phyloP scores from a whole-genome alignment of 139 green algal species.

The Chlorella sp. region DNA sequence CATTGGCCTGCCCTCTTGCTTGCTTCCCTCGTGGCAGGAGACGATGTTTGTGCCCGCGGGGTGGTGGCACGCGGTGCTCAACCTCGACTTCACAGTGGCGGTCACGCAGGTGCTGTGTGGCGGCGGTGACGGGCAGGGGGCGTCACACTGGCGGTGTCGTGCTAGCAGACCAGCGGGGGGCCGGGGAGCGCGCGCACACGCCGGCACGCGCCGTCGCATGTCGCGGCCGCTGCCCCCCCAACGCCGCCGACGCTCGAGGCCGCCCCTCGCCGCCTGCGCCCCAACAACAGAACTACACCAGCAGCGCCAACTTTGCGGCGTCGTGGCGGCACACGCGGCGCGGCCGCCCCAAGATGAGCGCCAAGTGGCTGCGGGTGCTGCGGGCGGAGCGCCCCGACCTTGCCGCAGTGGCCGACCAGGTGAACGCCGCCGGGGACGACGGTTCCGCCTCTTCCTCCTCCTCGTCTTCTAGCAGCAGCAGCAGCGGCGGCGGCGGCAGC shows the following conservation, averaged over 20 bases:
- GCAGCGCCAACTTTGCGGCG: slow-evolving; percentile 69
- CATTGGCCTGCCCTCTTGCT: not conserved
- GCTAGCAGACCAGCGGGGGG: too few species aligned
- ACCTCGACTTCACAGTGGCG: slow-evolving; percentile 77
- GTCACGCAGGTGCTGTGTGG: slow-evolving; percentile 61
- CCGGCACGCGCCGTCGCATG: too few species aligned
- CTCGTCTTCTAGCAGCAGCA: slow-evolving; percentile 33
- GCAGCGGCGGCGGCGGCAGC: slow-evolving; percentile 29
- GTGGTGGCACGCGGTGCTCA: slow-evolving; percentile 85
- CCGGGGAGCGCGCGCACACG: too few species aligned
- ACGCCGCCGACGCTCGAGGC: too few species aligned
- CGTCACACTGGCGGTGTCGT: not conserved
- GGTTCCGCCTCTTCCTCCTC: slow-evolving; percentile 17
- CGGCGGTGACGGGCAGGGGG: too few species aligned
- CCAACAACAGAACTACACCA: slow-evolving; percentile 55
- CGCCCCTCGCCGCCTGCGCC: not conserved
- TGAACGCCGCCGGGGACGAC: slow-evolving; percentile 10
- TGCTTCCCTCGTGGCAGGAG: slow-evolving; percentile 33
- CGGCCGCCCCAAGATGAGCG: slow-evolving; percentile 79
- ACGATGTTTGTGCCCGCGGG: slow-evolving; percentile 77
- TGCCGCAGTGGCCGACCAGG: slow-evolving; percentile 40
- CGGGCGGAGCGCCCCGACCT: slow-evolving; percentile 62
- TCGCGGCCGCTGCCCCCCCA: too few species aligned
- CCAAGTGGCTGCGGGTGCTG: slow-evolving; percentile 65
- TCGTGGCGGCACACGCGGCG: slow-evolving; percentile 66